Evolutionary conservation across 352 stramenopile genomes (phyloP), one percentile per base, ranked within the genome.

Genomic region (Phytophthora sp.): DNA sequence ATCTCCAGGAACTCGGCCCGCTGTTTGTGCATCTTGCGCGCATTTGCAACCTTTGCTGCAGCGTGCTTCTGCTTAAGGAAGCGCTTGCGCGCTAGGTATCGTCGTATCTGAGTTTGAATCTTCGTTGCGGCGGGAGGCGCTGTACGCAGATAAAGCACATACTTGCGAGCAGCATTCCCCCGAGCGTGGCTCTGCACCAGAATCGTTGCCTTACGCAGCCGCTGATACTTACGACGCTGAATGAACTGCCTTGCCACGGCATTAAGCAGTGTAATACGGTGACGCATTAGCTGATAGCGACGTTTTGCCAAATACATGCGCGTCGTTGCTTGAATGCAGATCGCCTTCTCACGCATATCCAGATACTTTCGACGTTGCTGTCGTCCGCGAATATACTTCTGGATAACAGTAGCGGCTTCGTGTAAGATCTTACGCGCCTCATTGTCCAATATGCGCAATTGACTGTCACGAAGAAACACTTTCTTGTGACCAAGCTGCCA

Each of bases 401-500:
- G 88, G 42, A 95, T 89, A 23, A 82, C 68, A 8, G 67, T 91
- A 24, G 84, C 85, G 7, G 88, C 88, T 9, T 94, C 80, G 11
- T 90, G 75, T n/a, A 84, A 89, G 61, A 96, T 91, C 66, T 93
- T 95, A n/a, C 87, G 84, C 1, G 81, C 80, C 66, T 94, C 86
- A 24, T 93, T 94, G 49, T 96, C 88, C 16, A 96, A 63, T 36
- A 89, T 82, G 12, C 88, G 85, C 36, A 96, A 63, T 46, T 95
- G 86, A 30, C 82, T 90, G 56, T 96, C 88, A 42, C 88, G 86
- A 51, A 96, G 74, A 33, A 96, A 96, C 0, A 96, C 88, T 50
- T 96, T 96, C 57, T 94, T 93, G 76, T 96, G 84, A 16, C 88
- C 88, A 13, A 96, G 62, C 50, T 96, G 88, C 88, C 88, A 96